phyloP scores from a whole-genome alignment of 2,329 filamentous ascomycete genomes.

The Leptodontidium sp. region DNA sequence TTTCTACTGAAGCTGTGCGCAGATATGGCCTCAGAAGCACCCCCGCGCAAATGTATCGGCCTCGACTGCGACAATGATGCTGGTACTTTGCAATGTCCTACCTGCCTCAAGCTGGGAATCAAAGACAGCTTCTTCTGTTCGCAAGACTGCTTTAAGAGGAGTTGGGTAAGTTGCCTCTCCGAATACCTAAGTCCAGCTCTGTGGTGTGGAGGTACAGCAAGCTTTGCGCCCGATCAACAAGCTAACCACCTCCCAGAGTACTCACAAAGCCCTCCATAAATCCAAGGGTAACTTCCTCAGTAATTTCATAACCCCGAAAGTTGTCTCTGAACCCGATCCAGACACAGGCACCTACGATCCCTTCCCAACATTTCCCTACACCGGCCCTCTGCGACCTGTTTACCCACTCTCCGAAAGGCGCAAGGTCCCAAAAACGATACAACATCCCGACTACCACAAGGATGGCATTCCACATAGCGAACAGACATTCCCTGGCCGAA shows the following conservation, averaged over 20 bases:
- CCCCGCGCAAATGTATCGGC: slow-evolving; percentile 76
- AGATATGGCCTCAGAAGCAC: slow-evolving; percentile 51
- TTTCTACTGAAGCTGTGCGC: slow-evolving; percentile 7
- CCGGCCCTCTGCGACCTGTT: slow-evolving; percentile 82
- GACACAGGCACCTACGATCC: slow-evolving; percentile 90
- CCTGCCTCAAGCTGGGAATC: slow-evolving; percentile 86
- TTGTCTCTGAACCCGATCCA: slow-evolving; percentile 91
- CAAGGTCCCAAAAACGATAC: slow-evolving; percentile 80
- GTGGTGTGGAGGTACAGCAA: background rate
- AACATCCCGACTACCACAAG: slow-evolving; percentile 85
- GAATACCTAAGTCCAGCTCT: background rate
- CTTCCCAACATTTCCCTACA: slow-evolving; percentile 86
- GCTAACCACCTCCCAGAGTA: slow-evolving; percentile 60
- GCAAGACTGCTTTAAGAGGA: slow-evolving; percentile 98
- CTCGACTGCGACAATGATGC: slow-evolving; percentile 88
- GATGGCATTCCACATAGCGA: slow-evolving; percentile 77
- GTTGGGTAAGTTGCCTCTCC: slow-evolving; percentile 75
- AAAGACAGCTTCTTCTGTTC: slow-evolving; percentile 96
- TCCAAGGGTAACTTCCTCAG: slow-evolving; percentile 78
- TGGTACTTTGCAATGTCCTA: slow-evolving; percentile 88
- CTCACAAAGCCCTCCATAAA: slow-evolving; percentile 88
- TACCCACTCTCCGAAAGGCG: slow-evolving; percentile 82
- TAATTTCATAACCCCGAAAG: slow-evolving; percentile 77
- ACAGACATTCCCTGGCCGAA: slow-evolving; percentile 68
- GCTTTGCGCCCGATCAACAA: background rate